These are phyloP conservation scores for Ambispora gerdemannii DNA, from an alignment of 192 early-diverging fungal genomes.

Conservation along the genomic window DNA sequence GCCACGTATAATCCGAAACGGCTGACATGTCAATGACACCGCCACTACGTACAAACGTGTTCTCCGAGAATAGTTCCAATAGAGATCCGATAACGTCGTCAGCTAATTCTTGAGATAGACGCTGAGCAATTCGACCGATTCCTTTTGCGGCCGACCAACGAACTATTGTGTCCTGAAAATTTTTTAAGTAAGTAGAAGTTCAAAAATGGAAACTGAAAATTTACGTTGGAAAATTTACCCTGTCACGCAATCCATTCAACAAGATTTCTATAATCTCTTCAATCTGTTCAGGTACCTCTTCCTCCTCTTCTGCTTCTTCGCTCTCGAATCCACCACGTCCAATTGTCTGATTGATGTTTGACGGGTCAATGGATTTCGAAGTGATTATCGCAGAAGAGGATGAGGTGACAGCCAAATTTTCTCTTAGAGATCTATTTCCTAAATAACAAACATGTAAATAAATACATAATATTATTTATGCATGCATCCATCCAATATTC, in stretches of 20 bases:
- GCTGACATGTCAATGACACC: constrained; percentile 62
- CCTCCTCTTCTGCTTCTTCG: constrained; percentile 56
- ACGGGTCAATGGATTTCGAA: constrained; percentile 36
- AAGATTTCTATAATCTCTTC: constrained; percentile 81
- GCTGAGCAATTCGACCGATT: constrained; percentile 79
- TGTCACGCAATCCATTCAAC: constrained; percentile 80
- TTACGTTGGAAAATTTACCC: constrained; percentile 41
- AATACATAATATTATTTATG: neutral
- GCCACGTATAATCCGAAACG: constrained; percentile 91
- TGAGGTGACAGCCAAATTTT: constrained; percentile 44
- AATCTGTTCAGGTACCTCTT: constrained; percentile 77
- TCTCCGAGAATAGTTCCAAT: constrained; percentile 78
- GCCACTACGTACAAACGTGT: constrained; percentile 52
- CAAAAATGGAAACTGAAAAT: neutral
- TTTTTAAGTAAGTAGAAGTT: neutral
- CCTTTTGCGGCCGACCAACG: constrained; percentile 98
- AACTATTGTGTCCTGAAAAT: constrained; percentile 81
- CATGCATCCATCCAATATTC: neutral
- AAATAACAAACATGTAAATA: neutral
- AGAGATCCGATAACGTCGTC: constrained; percentile 80
- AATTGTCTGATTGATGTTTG: constrained; percentile 21
- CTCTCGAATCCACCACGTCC: constrained; percentile 19
- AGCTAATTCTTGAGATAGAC: constrained; percentile 75
- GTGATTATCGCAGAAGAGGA: too few species aligned
- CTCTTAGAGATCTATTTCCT: constrained; percentile 53